A percentile compares a stretch with the other conserved stretches of the same genome.
Evolutionary conservation across 345 rosid genomes (phyloP).

Genomic region (Corchorus olitorius): DNA sequence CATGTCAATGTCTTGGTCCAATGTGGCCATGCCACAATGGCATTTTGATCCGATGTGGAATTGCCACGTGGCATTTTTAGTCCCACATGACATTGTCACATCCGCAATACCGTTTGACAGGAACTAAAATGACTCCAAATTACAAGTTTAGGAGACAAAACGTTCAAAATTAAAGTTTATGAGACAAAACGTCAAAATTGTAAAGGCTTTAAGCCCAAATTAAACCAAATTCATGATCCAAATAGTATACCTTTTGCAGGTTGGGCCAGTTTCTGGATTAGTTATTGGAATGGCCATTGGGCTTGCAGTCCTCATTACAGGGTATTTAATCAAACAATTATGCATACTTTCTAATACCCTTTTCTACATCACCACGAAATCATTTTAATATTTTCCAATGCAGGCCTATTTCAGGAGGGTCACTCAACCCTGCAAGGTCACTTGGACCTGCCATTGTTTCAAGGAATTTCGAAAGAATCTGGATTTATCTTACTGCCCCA

Average conservation of each 20-base stretch:
- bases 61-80: too few relatives aligned
- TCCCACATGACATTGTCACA: too few relatives aligned
- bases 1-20: too few relatives aligned
- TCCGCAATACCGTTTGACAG: too few relatives aligned
- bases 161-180: too few relatives aligned
- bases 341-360: not conserved
- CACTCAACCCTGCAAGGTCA: constrained; percentile 92
- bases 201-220: too few relatives aligned
- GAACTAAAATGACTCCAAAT: too few relatives aligned
- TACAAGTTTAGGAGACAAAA: too few relatives aligned
- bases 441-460: constrained; percentile 85
- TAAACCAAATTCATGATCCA: not conserved
- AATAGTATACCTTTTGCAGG: constrained; percentile 36
- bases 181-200: too few relatives aligned
- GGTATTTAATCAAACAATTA: constrained; percentile 31
- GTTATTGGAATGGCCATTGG: constrained; percentile 67
- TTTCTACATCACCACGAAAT: not conserved
- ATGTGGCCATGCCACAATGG: too few relatives aligned
- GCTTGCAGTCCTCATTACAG: constrained; percentile 81
- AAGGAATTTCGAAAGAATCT: constrained; percentile 62
- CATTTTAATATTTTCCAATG: not conserved
- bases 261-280: constrained; percentile 61
- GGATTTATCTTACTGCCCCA: constrained; percentile 84
- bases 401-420: constrained; percentile 93
- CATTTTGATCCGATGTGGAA: too few relatives aligned